A percentile compares a stretch with the other conserved stretches of the same genome.
These are phyloP conservation scores for Multifurca ochricompacta DNA, from an alignment of 768 basidiomycete species.

Conservation along the genomic window DNA sequence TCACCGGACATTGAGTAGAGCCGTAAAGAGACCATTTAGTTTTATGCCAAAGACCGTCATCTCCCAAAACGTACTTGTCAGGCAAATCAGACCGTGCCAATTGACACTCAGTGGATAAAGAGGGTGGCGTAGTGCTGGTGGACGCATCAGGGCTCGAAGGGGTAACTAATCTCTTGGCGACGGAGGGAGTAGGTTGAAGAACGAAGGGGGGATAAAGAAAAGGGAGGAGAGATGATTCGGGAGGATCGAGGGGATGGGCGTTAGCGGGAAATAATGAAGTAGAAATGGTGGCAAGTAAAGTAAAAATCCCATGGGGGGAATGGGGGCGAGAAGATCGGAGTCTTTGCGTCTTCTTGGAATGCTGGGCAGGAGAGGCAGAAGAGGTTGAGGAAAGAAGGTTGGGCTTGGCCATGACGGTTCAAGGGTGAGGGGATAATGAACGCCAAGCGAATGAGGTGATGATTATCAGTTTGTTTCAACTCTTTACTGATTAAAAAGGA, in stretches of 20 bases:
- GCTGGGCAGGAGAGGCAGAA: slow-evolving; percentile 8
- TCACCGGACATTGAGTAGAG: slow-evolving; percentile 55
- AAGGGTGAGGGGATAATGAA: background rate
- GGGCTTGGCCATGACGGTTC: slow-evolving; percentile 27
- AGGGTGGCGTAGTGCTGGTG: background rate
- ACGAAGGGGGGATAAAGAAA: slow-evolving; percentile 28
- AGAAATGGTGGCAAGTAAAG: slow-evolving; percentile 11
- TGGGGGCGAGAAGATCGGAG: slow-evolving; percentile 7
- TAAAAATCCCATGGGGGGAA: background rate
- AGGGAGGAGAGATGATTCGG: slow-evolving; percentile 13
- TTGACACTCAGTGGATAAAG: background rate
- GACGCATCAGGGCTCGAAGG: background rate
- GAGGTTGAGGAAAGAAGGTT: slow-evolving; percentile 5
- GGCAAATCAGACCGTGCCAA: slow-evolving; percentile 10
- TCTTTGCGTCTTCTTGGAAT: background rate
- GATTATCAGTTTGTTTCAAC: no score
- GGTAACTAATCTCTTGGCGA: background rate
- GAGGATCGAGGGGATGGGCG: slow-evolving; percentile 4
- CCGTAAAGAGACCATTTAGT: slow-evolving; percentile 54
- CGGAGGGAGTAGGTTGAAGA: slow-evolving; percentile 19
- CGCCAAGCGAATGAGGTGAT: slow-evolving; percentile 3
- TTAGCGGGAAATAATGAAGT: background rate
- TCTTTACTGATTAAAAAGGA: background rate
- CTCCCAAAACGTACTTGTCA: slow-evolving; percentile 20
- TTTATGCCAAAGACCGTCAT: slow-evolving; percentile 23